Base-by-base conservation (phyloP, 768 basidiomycete genomes). In the Russula foetens region DNA sequence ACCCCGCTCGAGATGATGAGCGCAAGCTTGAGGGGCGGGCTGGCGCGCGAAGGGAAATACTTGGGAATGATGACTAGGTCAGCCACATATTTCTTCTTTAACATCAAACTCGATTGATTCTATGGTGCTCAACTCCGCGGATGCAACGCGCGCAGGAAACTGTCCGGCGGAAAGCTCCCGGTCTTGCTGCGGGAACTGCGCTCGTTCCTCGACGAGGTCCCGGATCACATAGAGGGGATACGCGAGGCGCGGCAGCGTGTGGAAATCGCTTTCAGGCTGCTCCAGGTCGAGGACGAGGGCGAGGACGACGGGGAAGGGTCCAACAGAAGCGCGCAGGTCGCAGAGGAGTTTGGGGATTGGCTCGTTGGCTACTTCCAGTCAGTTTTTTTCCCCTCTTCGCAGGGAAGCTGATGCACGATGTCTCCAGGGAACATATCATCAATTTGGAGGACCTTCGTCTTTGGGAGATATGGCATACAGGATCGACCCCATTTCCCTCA, bases 401-500 rank as follows among this genome's bases (percentile, higher is more conserved):
- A 21, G 12, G 21, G 53, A 5, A 31, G 19, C 51, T 55, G 38
- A 44, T 33, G 38, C 43, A 15, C 15, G 11, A 51, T 1, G 3
- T 35, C 51, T 11, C 63, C 63, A 86, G 84, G 53, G 69, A 70
- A 7, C 70, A 75, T 15, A 63, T 82, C 11, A 62, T 73, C 15
- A 75, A 79, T 3, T 73, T 83, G 0, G 85, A 86, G 56, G 76
- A 79, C 6, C 60, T 71, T 2, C 70, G 72, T 15, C 71, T 91
- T 29, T 90, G 85, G 82, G 83, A 86, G 57, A 71, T 89, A 9
- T 91, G 87, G 87, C 88, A 84, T 59, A 89, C 84, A 0, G 85
- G 86, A 5, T 68, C 72, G 7, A 76, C 81, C 3, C 80, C 84
- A 1, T 86, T 88, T 62, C 84, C 88, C 3, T 77, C 79, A 12